Percentiles rank a stretch among this genome's conserved stretches.
phyloP scores from a whole-genome alignment of 106 monocot genomes.

The Posidonia australis region DNA sequence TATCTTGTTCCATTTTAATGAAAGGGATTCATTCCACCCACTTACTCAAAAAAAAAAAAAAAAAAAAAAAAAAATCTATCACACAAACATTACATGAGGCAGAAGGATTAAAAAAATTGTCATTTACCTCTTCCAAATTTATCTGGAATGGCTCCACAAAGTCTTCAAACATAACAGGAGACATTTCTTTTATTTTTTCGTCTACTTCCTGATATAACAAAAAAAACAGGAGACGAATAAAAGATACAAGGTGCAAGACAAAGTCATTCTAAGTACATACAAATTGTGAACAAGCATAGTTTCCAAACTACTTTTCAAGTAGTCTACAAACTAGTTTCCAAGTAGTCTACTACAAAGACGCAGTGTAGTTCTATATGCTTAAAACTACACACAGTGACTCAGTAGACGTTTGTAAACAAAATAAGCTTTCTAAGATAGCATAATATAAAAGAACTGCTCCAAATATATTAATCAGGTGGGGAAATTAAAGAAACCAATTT shows the following conservation, averaged over 20 bases:
- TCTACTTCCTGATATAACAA: constrained; percentile 47
- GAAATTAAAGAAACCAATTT: constrained; percentile 1
- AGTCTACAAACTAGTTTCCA: too few species aligned
- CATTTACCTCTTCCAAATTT: constrained; percentile 47
- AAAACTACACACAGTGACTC: too few species aligned
- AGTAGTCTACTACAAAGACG: too few species aligned
- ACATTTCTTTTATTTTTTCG: constrained; percentile 47
- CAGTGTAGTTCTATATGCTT: too few species aligned
- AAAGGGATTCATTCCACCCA: too few species aligned
- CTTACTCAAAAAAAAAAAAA: not conserved
- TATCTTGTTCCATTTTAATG: too few species aligned
- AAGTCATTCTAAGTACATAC: too few species aligned
- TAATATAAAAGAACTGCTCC: too few species aligned
- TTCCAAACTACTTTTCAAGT: too few species aligned
- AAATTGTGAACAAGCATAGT: too few species aligned
- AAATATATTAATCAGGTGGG: not conserved
- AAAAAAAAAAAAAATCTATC: not conserved
- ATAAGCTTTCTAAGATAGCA: not conserved
- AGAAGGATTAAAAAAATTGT: not conserved
- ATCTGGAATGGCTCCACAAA: constrained; percentile 65
- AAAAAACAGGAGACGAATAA: not conserved
- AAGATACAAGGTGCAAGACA: not conserved
- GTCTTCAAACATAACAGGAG: constrained; percentile 73
- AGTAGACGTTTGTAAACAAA: too few species aligned
- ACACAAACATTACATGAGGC: not conserved